These are phyloP conservation scores for Phytophthora agathidicida DNA, from an alignment of 352 stramenopile species.

Conservation along the genomic window DNA sequence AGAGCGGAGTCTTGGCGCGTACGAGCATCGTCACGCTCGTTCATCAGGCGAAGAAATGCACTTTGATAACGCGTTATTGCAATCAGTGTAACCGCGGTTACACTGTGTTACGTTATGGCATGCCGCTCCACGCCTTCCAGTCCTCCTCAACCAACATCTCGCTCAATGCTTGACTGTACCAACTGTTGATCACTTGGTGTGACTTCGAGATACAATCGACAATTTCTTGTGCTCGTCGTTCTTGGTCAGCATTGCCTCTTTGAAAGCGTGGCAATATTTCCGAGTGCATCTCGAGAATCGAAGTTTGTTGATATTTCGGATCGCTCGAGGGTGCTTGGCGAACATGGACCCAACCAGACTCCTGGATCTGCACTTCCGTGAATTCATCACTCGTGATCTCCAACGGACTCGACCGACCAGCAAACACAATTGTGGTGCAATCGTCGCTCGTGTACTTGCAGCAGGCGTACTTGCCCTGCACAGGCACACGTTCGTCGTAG, in stretches of 20 bases:
- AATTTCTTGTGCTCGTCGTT: background rate
- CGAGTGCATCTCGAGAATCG: conserved; percentile 1
- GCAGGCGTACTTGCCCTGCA: background rate
- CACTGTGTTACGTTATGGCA: conserved; percentile 4
- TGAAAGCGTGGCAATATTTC: conserved; percentile 2
- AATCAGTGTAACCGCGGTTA: too few species aligned
- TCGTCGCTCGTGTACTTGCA: background rate
- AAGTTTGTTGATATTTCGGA: too few species aligned
- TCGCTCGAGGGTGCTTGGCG: too few species aligned
- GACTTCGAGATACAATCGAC: background rate
- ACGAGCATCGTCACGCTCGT: too few species aligned
- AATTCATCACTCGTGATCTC: background rate
- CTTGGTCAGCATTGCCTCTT: background rate
- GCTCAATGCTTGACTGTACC: background rate
- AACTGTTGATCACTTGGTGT: background rate
- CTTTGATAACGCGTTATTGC: too few species aligned
- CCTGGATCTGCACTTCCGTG: background rate
- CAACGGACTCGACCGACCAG: background rate
- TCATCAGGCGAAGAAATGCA: too few species aligned
- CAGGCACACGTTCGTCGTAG: background rate
- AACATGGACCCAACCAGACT: background rate
- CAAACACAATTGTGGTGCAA: background rate
- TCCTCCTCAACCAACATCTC: conserved; percentile 1
- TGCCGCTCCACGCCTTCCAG: background rate
- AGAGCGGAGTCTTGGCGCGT: too few species aligned